phyloP scores from a whole-genome alignment of 2,329 filamentous ascomycete genomes.

The Raffaelea albimanens region DNA sequence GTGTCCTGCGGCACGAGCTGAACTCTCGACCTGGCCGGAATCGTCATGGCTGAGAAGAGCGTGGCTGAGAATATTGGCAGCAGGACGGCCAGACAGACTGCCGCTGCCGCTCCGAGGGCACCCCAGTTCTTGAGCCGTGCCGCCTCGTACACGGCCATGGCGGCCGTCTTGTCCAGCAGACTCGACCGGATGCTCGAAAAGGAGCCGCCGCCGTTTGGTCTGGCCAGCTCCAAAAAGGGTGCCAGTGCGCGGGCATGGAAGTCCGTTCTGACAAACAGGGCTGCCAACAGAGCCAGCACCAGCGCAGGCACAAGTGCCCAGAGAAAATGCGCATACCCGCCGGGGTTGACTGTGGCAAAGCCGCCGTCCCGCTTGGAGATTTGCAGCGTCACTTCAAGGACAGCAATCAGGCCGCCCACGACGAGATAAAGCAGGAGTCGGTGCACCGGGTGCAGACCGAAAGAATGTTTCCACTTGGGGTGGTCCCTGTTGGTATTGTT shows the following conservation, averaged over 20 bases:
- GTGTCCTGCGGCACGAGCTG: slow-evolving; percentile 19
- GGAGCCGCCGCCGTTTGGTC: slow-evolving; percentile 11
- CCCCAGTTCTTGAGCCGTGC: slow-evolving; percentile 18
- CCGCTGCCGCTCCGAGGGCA: slow-evolving; percentile 18
- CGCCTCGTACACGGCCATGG: slow-evolving; percentile 17
- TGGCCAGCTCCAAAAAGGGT: slow-evolving; percentile 21
- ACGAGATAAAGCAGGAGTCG: slow-evolving; percentile 18
- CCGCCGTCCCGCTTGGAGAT: slow-evolving; percentile 20
- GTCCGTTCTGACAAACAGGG: slow-evolving; percentile 22
- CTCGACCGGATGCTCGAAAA: slow-evolving; percentile 22
- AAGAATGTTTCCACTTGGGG: slow-evolving; percentile 19
- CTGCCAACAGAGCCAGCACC: slow-evolving; percentile 18
- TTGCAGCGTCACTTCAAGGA: slow-evolving; percentile 24
- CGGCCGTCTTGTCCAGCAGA: slow-evolving; percentile 21
- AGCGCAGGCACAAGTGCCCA: slow-evolving; percentile 25
- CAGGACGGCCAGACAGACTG: slow-evolving; percentile 19
- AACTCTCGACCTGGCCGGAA: slow-evolving; percentile 15
- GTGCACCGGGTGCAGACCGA: slow-evolving; percentile 19
- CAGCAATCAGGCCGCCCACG: slow-evolving; percentile 21
- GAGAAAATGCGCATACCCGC: slow-evolving; percentile 21
- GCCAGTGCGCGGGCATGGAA: slow-evolving; percentile 22
- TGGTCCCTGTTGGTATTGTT: not conserved
- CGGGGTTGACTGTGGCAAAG: slow-evolving; percentile 18
- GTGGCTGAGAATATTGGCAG: slow-evolving; percentile 22
- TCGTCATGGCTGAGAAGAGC: slow-evolving; percentile 21